phyloP scores from a whole-genome alignment of 495 filamentous ascomycete genomes.

The Aspergillus ellipticus region DNA sequence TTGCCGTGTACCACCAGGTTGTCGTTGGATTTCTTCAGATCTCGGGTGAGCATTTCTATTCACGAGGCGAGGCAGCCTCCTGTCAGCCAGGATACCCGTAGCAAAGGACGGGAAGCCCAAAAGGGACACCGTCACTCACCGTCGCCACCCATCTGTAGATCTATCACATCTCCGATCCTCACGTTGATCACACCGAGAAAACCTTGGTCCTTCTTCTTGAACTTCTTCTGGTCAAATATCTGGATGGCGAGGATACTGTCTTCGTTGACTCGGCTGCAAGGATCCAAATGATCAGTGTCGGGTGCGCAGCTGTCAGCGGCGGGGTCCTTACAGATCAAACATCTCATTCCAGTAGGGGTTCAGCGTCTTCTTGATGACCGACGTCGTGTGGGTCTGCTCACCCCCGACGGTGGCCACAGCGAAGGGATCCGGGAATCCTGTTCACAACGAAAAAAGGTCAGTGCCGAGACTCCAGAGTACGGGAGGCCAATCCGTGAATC shows the following conservation, averaged over 20 bases:
- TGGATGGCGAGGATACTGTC: conserved; percentile 96
- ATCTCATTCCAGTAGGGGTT: conserved; percentile 99
- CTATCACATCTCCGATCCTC: conserved; percentile 87
- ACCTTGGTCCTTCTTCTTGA: conserved; percentile 99
- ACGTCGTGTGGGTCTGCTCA: conserved; percentile 93
- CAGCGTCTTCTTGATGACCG: conserved; percentile 92
- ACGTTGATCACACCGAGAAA: conserved; percentile 98
- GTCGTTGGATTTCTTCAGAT: conserved; percentile 96
- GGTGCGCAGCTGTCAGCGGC: background rate
- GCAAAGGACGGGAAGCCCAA: background rate
- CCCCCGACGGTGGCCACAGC: conserved; percentile 94
- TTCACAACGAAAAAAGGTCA: conserved; percentile 19
- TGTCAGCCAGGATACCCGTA: conserved; percentile 4
- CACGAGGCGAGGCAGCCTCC: conserved; percentile 1
- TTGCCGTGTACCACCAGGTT: conserved; percentile 98
- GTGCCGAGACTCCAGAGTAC: conserved; percentile 10
- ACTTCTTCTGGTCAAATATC: conserved; percentile 99
- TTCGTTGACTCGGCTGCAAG: conserved; percentile 72
- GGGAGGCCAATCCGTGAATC: background rate
- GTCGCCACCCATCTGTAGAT: conserved; percentile 83
- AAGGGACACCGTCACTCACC: conserved; percentile 54
- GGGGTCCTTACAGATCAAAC: conserved; percentile 80
- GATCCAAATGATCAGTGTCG: conserved; percentile 16
- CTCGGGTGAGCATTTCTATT: conserved; percentile 92
- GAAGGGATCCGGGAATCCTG: conserved; percentile 96